Base-by-base conservation (phyloP, 2,329 filamentous ascomycete genomes). In the Colletotrichum sp. region DNA sequence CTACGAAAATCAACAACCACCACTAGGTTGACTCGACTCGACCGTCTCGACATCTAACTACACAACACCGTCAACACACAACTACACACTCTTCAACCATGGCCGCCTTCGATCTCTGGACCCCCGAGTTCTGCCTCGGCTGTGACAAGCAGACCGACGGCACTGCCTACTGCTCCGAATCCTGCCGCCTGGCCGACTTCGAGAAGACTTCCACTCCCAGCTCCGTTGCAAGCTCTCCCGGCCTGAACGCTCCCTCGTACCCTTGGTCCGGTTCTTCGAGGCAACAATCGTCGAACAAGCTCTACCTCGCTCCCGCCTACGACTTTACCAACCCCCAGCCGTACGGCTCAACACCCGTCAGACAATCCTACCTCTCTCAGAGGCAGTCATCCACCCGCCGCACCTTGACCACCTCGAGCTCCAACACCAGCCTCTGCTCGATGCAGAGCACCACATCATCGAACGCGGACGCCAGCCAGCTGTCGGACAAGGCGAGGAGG, bases 91-190 rank as follows among this genome's bases (percentile, higher is more conserved):
- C 62, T 55, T 7, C 48, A 70, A 43, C 34, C 36, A 76, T 70
- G 66, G 39, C 72, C 27, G 67, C 66, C 28, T 75, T 75, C 82
- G 89, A 91, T 79, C 85, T 88, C 82, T 98, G 96, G 95, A 94
- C 94, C 81, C 95, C 94, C 85, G 94, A 97, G 86, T 98, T 95
- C 91, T 98, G 96, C 90, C 92, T 98, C 80, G 93, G 94, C 88
- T 98, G 96, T 89, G 96, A 98, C 87, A 94, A 94, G 87, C 95
- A 97, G 87, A 96, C 94, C 76, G 91, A 94, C 78, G 93, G 93
- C 72, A 93, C 93, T 77, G 92, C 94, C 79, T 98, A 98, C 89
- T 98, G 96, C 90, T 98, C 95, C 62, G 96, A 98, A 87, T 92
- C 94, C 34, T 98, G 96, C 90, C 92, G 95, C 78, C 89, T 98